These are phyloP conservation scores for Ascochyta clinopodiicola DNA, from an alignment of 2,329 filamentous ascomycete genomes.

Conservation along the genomic window DNA sequence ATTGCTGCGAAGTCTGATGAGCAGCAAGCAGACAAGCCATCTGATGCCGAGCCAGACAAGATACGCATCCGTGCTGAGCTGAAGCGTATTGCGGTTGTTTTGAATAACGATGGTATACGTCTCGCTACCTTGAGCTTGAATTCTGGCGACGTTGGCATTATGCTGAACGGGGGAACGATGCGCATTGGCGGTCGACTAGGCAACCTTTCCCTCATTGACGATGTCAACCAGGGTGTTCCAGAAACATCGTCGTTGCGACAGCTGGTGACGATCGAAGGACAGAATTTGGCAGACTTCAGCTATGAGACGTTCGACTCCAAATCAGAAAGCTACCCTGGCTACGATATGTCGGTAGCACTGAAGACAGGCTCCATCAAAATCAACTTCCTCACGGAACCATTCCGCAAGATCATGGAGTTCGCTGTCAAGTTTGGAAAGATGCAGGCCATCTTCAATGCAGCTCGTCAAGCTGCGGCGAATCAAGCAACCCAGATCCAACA, in stretches of 20 bases:
- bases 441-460: constrained; percentile 98
- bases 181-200: constrained; percentile 85
- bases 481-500: constrained; percentile 94
- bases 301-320: constrained; percentile 92
- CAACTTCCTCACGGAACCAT: constrained; percentile 96
- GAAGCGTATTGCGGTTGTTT: constrained; percentile 89
- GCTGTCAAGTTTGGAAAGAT: constrained; percentile 99
- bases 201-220: constrained; percentile 86
- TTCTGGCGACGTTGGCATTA: constrained; percentile 89
- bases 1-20: constrained; percentile 41
- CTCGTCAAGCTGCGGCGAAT: constrained; percentile 89
- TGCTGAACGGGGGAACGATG: constrained; percentile 85
- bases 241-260: constrained; percentile 81
- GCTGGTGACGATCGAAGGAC: constrained; percentile 91
- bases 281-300: constrained; percentile 94
- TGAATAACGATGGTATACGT: constrained; percentile 97
- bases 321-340: constrained; percentile 83
- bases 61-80: constrained; percentile 93
- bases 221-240: constrained; percentile 88
- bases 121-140: constrained; percentile 92
- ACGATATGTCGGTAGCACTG: constrained; percentile 89
- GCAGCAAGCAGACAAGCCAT: constrained; percentile 46
- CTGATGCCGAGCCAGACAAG: constrained; percentile 66
- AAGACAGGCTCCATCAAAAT: constrained; percentile 94
- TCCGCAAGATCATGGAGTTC: constrained; percentile 97